Evolutionary conservation across 495 filamentous ascomycete species (phyloP), one percentile per base, ranked within the genome.

Genomic region (Annulohypoxylon stygium): DNA sequence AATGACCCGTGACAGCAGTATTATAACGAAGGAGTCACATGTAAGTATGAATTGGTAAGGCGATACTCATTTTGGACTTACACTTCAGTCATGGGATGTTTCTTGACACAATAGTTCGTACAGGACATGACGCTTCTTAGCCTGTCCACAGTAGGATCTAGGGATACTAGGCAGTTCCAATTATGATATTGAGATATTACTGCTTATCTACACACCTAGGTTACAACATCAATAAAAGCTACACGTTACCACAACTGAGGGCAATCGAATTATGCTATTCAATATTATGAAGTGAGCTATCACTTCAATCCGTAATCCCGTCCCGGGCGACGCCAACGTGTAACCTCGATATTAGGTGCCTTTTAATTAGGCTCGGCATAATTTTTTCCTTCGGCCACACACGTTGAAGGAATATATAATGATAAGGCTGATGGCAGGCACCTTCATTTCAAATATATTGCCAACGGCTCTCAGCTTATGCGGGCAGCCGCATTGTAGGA

Each of bases 1-100:
- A 20, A 59, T 48, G 54, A 41, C 41, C 34, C 51, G 55, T 50
- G 37, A 36, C 34, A 53, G 23, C n/a, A 58, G 61, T 60, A 65
- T 55, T 16, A 45, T 53, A 53, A 20, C 43, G 51, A 43, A 60
- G 11, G 33, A 51, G 25, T 54, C 50, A 54, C 50, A 26, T 54
- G 50, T 54, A 33, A 26, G 50, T 33, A 54, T 54, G 10, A 25
- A 11, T 26, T 30, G 25, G 25, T 54, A 30, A 26, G 48, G 48
- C 23, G 11, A 26, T 53, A 20, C 18, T 23, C 48, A 45, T n/a
- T 45, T 45, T 45, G 14, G 41, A n/a, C 11, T 14, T 14, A 45
- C 16, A 45, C 4, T 45, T n/a, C 4, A 47, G 43, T 47, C 43
- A 47, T 33, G 25, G 50, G 50, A n/a, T 26, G 23, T 30, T 54